These are phyloP conservation scores for Chalciporus piperatus DNA, from an alignment of 768 basidiomycete species.

Conservation along the genomic window DNA sequence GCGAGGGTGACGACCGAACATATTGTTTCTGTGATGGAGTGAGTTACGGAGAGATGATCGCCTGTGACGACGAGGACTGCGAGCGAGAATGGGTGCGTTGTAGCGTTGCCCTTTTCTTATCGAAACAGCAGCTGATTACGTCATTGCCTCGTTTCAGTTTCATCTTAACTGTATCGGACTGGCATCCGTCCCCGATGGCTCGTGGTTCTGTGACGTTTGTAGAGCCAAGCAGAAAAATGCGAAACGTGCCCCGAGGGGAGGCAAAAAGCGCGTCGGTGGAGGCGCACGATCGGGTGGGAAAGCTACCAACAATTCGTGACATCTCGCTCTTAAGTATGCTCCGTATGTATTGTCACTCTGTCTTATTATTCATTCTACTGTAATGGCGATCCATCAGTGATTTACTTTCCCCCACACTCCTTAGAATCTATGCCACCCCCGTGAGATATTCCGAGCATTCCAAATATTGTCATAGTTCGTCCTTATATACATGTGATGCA, in stretches of 20 bases:
- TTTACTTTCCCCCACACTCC: neutral
- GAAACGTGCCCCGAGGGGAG: constrained; percentile 49
- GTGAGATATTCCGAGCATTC: neutral
- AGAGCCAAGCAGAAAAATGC: constrained; percentile 49
- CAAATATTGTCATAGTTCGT: neutral
- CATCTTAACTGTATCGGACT: constrained; percentile 76
- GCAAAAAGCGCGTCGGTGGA: constrained; percentile 48
- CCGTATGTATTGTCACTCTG: constrained; percentile 14
- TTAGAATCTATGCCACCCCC: neutral
- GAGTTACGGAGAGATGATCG: constrained; percentile 95
- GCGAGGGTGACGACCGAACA: constrained; percentile 53
- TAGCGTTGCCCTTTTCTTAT: constrained; percentile 4
- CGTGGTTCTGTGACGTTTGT: constrained; percentile 77
- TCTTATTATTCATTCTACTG: constrained; percentile 21
- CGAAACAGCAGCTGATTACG: constrained; percentile 10
- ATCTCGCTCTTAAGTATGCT: neutral
- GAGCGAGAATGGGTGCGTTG: constrained; percentile 83
- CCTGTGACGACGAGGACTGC: constrained; percentile 80
- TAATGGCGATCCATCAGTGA: constrained; percentile 12
- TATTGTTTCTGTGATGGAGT: constrained; percentile 86
- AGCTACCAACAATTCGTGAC: constrained; percentile 30
- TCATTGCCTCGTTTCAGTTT: constrained; percentile 49
- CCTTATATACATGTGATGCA: too few species aligned
- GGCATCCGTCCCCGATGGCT: constrained; percentile 60
- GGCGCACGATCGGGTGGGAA: constrained; percentile 30